Evolutionary conservation across 768 basidiomycete species (phyloP).

Genomic region (Termitomyces sp.): DNA sequence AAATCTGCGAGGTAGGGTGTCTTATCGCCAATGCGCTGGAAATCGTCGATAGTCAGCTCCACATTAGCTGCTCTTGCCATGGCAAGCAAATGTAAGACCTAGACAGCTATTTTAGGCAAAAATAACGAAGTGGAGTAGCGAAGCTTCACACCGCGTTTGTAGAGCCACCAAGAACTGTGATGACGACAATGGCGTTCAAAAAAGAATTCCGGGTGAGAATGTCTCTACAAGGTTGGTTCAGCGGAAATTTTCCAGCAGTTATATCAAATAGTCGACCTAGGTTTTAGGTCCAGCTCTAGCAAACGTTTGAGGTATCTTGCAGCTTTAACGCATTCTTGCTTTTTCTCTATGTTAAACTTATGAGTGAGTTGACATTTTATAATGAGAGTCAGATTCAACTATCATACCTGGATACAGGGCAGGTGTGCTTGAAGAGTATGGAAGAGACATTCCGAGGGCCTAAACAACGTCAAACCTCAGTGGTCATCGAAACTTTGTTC

Average conservation of each 20-base stretch:
- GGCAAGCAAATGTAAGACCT: constrained; percentile 82
- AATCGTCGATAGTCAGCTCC: constrained; percentile 77
- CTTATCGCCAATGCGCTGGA: constrained; percentile 72
- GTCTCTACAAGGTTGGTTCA: constrained; percentile 22
- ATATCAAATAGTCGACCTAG: constrained; percentile 38
- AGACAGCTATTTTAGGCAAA: neutral
- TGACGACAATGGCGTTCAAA: constrained; percentile 77
- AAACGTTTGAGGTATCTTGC: constrained; percentile 72
- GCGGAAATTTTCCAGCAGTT: neutral
- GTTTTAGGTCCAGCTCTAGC: constrained; percentile 76
- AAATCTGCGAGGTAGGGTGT: constrained; percentile 86
- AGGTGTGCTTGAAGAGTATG: constrained; percentile 76
- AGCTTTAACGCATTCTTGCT: constrained; percentile 76
- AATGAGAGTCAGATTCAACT: neutral
- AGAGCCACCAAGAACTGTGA: constrained; percentile 79
- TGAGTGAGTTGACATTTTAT: neutral
- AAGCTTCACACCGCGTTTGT: constrained; percentile 69
- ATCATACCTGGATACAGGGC: constrained; percentile 60
- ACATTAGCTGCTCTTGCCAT: constrained; percentile 78
- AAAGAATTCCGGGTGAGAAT: constrained; percentile 50
- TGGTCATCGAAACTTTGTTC: neutral
- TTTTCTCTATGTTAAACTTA: constrained; percentile 50
- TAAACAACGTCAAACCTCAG: constrained; percentile 5
- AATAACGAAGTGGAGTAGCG: neutral
- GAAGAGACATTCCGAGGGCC: constrained; percentile 80